Conservation (phyloP, 2,329 filamentous ascomycete species). For the Trichoderma lentiforme region DNA sequence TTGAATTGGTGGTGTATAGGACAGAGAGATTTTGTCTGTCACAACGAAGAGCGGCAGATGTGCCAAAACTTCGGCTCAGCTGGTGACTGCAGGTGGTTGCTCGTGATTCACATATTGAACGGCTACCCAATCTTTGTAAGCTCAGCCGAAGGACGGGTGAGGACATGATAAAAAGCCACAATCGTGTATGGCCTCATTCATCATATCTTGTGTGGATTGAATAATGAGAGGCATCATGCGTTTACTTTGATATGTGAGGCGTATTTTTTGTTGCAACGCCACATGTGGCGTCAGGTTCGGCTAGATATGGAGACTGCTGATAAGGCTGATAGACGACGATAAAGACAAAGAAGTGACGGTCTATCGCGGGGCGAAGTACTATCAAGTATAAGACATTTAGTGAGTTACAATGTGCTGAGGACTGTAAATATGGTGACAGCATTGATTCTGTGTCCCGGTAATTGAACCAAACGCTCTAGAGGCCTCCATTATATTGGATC, state of each 20-base stretch:
- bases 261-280: not conserved
- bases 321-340: not conserved
- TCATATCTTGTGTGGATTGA: not conserved
- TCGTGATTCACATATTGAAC: slow-evolving; percentile 9
- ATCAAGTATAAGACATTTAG: not conserved
- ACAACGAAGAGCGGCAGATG: not conserved
- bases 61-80: not conserved
- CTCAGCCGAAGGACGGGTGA: slow-evolving; percentile 10
- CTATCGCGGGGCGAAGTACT: not conserved
- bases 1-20: not conserved
- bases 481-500: not conserved
- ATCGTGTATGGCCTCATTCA: not conserved
- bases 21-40: not conserved
- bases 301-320: not conserved
- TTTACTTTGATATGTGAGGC: not conserved
- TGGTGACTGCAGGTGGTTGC: not conserved
- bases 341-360: not conserved
- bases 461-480: not conserved
- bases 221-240: not conserved
- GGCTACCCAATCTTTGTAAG: not conserved
- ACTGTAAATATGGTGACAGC: not conserved
- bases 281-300: not conserved
- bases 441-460: not conserved
- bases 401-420: accelerated
- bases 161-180: slow-evolving; percentile 16